These are phyloP conservation scores for Hansfordia pulvinata DNA, from an alignment of 2,329 filamentous ascomycete species.

Conservation along the genomic window DNA sequence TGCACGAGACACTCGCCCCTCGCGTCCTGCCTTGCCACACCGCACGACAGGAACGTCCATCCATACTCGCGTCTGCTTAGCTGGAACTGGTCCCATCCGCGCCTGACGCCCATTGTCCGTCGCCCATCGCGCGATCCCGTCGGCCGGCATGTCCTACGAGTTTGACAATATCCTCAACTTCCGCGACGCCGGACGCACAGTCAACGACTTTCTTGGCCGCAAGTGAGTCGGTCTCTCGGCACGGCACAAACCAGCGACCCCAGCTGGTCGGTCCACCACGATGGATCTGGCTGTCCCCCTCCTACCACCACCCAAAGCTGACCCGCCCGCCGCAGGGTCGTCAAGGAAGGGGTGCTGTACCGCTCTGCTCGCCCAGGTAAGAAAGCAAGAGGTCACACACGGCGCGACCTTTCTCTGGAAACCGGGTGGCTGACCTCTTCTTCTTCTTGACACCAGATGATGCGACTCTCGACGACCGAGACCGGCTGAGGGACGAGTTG, in stretches of 20 bases:
- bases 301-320: not conserved
- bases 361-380: constrained; percentile 53
- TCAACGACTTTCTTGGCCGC: constrained; percentile 44
- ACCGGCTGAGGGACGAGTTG: constrained; percentile 42
- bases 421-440: not conserved
- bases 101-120: too few relatives aligned
- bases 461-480: constrained; percentile 52
- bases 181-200: constrained; percentile 57
- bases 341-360: constrained; percentile 52
- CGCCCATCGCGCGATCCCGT: too few relatives aligned
- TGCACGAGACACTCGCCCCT: too few relatives aligned
- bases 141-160: constrained; percentile 12
- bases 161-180: constrained; percentile 59
- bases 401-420: not conserved
- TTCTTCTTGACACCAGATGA: constrained; percentile 36
- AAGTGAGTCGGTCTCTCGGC: constrained; percentile 35
- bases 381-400: constrained; percentile 5
- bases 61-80: too few relatives aligned
- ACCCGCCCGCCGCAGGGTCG: constrained; percentile 16
- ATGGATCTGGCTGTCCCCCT: too few relatives aligned
- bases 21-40: too few relatives aligned
- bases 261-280: too few relatives aligned
- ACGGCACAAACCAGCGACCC: too few relatives aligned
- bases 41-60: too few relatives aligned
- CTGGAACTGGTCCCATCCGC: too few relatives aligned